Percentiles rank a stretch among this genome's conserved stretches.
Evolutionary conservation across 192 early-diverging fungal genomes (phyloP).

Genomic region (Fimicolochytrium jonesii): DNA sequence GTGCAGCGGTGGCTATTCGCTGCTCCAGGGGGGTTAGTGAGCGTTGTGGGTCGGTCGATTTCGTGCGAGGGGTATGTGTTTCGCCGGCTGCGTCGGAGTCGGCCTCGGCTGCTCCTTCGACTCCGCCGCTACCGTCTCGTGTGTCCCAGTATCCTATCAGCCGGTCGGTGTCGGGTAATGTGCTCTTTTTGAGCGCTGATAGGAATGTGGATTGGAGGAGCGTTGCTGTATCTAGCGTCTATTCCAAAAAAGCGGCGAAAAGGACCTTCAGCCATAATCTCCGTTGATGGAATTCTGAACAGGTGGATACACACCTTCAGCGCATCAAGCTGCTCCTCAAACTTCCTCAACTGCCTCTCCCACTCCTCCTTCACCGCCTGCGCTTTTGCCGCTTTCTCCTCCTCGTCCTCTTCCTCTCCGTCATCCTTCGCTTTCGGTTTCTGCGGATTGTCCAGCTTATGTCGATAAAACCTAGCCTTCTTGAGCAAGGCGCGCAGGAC

Average conservation of each 20-base stretch:
- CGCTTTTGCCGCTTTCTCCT: constrained; percentile 1
- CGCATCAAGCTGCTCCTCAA: constrained; percentile 18
- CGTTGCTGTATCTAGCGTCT: neutral
- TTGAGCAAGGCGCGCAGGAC: constrained; percentile 25
- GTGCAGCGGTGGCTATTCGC: neutral
- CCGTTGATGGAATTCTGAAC: too few relatives aligned
- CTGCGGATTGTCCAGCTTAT: constrained; percentile 12
- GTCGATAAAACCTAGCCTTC: constrained; percentile 24
- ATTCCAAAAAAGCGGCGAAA: too few relatives aligned
- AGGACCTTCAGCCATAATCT: too few relatives aligned
- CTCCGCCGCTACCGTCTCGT: too few relatives aligned
- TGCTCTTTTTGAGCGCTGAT: neutral
- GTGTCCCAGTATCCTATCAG: neutral
- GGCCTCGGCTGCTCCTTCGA: too few relatives aligned
- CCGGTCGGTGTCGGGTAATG: constrained; percentile 3
- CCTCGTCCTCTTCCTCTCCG: neutral
- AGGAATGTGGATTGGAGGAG: constrained; percentile 5
- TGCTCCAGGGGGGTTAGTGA: neutral
- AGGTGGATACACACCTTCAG: constrained; percentile 40
- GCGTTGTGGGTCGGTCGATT: neutral
- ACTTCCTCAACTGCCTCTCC: constrained; percentile 22
- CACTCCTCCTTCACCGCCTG: constrained; percentile 6
- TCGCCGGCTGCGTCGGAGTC: too few relatives aligned
- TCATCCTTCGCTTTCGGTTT: neutral
- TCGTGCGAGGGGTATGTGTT: too few relatives aligned